phyloP scores from a whole-genome alignment of 2,329 filamentous ascomycete genomes.

The Ampelomyces quisqualis region DNA sequence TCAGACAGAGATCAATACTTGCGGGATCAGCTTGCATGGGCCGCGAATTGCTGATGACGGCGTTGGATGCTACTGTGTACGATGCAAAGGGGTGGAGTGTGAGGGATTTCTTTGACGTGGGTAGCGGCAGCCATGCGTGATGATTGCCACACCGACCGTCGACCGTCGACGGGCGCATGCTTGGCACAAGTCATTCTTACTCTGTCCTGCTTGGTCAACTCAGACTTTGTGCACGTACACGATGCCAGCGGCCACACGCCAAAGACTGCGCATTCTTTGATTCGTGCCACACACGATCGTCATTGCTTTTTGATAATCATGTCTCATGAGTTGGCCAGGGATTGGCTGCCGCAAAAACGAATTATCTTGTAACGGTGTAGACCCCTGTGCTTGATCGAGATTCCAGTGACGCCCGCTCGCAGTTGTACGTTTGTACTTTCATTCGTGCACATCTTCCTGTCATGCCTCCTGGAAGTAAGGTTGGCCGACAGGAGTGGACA shows the following conservation, averaged over 20 bases:
- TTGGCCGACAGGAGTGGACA: slow-evolving; percentile 17
- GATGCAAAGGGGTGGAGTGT: slow-evolving; percentile 15
- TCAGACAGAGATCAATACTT: slow-evolving; percentile 11
- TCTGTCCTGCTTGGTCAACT: no score
- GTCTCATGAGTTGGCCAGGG: slow-evolving; percentile 23
- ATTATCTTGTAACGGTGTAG: slow-evolving; percentile 18
- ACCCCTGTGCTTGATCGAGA: slow-evolving; percentile 15
- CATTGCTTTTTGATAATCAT: slow-evolving; percentile 23
- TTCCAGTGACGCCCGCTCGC: slow-evolving; percentile 24
- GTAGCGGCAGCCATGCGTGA: slow-evolving; percentile 15
- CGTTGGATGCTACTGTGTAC: slow-evolving; percentile 7
- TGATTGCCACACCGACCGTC: slow-evolving; percentile 20
- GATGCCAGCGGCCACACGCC: slow-evolving; percentile 8
- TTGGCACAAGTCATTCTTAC: slow-evolving; percentile 17
- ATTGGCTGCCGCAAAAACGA: slow-evolving; percentile 27
- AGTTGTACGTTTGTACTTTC: slow-evolving; percentile 6
- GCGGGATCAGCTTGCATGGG: slow-evolving; percentile 8
- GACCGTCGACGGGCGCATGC: slow-evolving; percentile 10
- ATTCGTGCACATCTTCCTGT: slow-evolving; percentile 9
- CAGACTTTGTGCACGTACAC: slow-evolving; percentile 13
- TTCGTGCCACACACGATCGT: slow-evolving; percentile 8
- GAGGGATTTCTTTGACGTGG: slow-evolving; percentile 19
- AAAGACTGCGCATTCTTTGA: slow-evolving; percentile 13
- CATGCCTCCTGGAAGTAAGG: slow-evolving; percentile 8
- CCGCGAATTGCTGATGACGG: slow-evolving; percentile 6